phyloP scores from a whole-genome alignment of 257 asterid genomes.

The Forsythia suspensa region DNA sequence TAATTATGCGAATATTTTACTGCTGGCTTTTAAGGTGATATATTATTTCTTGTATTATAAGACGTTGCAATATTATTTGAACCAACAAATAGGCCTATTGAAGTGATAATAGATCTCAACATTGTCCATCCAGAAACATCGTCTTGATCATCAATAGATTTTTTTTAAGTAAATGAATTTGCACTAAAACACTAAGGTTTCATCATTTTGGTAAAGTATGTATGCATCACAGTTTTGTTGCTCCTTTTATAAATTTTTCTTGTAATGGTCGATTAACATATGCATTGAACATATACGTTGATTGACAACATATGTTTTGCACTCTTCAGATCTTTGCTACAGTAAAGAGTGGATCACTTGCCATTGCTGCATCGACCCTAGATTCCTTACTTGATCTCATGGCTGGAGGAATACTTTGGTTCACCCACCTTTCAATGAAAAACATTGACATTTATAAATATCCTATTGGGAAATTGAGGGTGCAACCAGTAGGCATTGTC shows the following conservation, averaged over 20 bases:
- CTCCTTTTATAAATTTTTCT: no score
- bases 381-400: conserved; percentile 94
- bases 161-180: no score
- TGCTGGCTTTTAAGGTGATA: conserved; percentile 73
- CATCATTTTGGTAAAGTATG: no score
- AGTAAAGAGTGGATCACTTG: conserved; percentile 73
- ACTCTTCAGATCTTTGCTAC: conserved; percentile 68
- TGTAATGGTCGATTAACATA: no score
- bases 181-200: no score
- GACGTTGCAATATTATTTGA: background rate
- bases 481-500: conserved; percentile 94
- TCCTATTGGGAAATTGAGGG: conserved; percentile 93
- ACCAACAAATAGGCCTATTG: no score
- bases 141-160: background rate
- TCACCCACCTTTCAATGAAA: conserved; percentile 83
- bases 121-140: no score
- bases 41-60: background rate
- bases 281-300: no score
- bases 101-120: no score
- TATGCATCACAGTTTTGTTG: background rate
- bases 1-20: conserved; percentile 69
- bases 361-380: conserved; percentile 94
- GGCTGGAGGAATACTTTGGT: conserved; percentile 98
- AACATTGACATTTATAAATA: conserved; percentile 76
- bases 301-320: conserved; percentile 1